Base-by-base conservation (phyloP, 2,329 filamentous ascomycete species). In the Tricladium varicosporioides region DNA sequence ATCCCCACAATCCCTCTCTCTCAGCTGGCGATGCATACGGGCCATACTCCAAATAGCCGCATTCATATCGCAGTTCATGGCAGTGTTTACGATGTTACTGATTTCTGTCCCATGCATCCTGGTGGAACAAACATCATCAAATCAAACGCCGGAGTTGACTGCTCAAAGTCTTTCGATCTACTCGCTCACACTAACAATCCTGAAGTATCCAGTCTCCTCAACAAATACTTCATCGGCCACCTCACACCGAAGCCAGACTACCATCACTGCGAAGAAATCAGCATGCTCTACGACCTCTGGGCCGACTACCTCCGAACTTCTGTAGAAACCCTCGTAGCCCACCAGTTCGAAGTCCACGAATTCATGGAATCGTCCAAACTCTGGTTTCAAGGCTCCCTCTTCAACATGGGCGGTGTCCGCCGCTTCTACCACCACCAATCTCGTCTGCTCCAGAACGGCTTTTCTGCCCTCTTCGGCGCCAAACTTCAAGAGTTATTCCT, bases 151-250 rank as follows among this genome's bases (percentile, higher is more conserved):
- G 79, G 80, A n/a, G 75, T 80, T 0, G 80, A 82, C 62, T 81
- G 79, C 57, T 74, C 75, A 5, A 73, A 75, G 59, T 78, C 78
- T 0, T 82, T 82, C 48, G 79, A 82, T 60, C 76, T 79, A 48
- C 73, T 82, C 2, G 79, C 78, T 0, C 80, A 82, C 61, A 80
- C 78, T 1, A 80, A 78, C 60, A 82, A 82, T 51, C 78, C 80
- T 0, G 79, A 82, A 62, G 79, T 82, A 0, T 71, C 74, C 4
- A 80, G 77, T 63, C 72, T 82, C 1, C 65, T 82, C 3, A 79
- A 78, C 0, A 80, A 80, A 44, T 82, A 82, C 62, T 81, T 81
- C 53, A 75, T 82, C 8, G 79, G 79, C 0, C 76, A 81, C 19
- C 62, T 82, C 11, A 75, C 76, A 0, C 73, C 76, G 1, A 81